Percentiles rank a stretch among this genome's conserved stretches.
phyloP scores from a whole-genome alignment of 164 flowering plant species.

The Macadamia integrifolia region DNA sequence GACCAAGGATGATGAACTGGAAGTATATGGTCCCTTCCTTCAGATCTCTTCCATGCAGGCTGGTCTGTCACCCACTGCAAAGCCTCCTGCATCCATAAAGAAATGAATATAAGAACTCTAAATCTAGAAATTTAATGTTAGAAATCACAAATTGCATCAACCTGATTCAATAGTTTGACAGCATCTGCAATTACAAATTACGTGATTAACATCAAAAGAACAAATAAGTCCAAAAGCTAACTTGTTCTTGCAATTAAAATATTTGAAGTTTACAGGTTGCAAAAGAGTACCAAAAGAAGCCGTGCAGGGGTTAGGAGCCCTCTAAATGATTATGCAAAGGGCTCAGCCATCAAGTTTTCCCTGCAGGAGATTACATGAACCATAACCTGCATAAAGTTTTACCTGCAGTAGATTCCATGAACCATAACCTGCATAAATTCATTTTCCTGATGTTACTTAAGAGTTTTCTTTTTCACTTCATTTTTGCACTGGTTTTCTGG shows the following conservation, averaged over 20 bases:
- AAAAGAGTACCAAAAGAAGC: too few relatives aligned
- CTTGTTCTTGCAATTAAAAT: neutral
- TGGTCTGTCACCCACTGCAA: slow-evolving; percentile 96
- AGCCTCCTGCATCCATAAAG: slow-evolving; percentile 59
- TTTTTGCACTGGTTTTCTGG: too few relatives aligned
- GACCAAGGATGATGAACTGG: slow-evolving; percentile 99
- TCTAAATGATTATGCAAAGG: too few relatives aligned
- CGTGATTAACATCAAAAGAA: neutral
- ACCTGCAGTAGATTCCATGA: too few relatives aligned
- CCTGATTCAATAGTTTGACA: neutral
- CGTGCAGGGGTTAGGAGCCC: too few relatives aligned
- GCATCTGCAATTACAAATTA: neutral
- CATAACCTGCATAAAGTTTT: too few relatives aligned
- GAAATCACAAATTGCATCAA: neutral
- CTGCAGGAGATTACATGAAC: too few relatives aligned
- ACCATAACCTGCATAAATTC: too few relatives aligned
- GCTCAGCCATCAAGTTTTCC: too few relatives aligned
- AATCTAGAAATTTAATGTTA: neutral
- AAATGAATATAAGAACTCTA: slow-evolving; percentile 8
- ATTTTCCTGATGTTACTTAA: too few relatives aligned
- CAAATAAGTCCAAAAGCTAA: neutral
- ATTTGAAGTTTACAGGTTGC: too few relatives aligned
- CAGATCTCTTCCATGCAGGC: slow-evolving; percentile 98
- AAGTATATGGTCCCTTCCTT: slow-evolving; percentile 96
- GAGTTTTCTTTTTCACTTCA: too few relatives aligned